Evolutionary conservation across 257 asterid genomes (phyloP).

Genomic region (Plantago ovata): DNA sequence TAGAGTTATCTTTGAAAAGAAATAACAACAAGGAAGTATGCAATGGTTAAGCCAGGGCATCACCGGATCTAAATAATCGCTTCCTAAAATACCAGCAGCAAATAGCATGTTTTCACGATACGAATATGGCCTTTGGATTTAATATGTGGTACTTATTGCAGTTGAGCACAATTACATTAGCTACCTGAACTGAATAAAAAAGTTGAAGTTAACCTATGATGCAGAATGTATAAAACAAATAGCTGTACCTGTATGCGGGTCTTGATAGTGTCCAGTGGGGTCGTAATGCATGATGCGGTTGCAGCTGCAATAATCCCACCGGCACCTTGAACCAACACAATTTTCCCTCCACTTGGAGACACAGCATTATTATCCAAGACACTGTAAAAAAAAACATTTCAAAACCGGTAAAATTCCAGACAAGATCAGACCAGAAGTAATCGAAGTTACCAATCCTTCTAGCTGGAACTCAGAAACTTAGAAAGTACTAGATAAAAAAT

Average conservation of each 20-base stretch:
- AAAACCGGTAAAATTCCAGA: neutral
- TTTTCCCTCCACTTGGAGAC: constrained; percentile 59
- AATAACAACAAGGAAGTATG: too few relatives aligned
- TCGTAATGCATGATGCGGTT: constrained; percentile 83
- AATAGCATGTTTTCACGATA: too few relatives aligned
- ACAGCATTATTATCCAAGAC: constrained; percentile 51
- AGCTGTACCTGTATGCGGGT: constrained; percentile 79
- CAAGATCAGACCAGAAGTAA: too few relatives aligned
- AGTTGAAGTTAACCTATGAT: neutral
- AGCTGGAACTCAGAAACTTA: constrained; percentile 24
- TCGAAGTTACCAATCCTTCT: too few relatives aligned
- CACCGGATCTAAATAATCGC: too few relatives aligned
- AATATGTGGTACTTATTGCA: too few relatives aligned
- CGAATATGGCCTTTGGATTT: too few relatives aligned
- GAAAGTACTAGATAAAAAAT: constrained; percentile 3
- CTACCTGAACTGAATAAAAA: neutral
- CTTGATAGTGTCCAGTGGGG: constrained; percentile 92
- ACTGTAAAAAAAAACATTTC: constrained; percentile 22
- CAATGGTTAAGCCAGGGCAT: too few relatives aligned
- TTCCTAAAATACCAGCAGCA: too few relatives aligned
- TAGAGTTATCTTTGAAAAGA: too few relatives aligned
- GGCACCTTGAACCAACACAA: constrained; percentile 81
- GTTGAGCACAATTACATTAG: too few relatives aligned
- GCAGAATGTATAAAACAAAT: constrained; percentile 7
- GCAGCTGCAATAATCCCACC: constrained; percentile 95